Base-by-base conservation (phyloP, 805 yeast species). In the Metschnikowia proteae region DNA sequence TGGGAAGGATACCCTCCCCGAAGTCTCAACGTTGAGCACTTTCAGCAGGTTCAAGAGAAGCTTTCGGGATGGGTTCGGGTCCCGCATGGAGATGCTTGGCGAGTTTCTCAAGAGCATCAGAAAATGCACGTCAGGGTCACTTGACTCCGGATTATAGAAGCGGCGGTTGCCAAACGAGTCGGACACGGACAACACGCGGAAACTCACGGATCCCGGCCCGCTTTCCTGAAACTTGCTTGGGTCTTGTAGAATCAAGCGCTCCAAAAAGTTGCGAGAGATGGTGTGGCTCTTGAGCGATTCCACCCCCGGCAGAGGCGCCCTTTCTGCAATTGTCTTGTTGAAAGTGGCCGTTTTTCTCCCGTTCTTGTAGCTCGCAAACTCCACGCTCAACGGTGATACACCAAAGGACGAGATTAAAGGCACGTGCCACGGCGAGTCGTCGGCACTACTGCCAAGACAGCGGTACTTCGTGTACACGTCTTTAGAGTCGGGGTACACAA, bases 331-430 rank as follows among this genome's bases (percentile, higher is more conserved):
- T 0, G 65, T 59, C 4, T 60, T 47, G 38, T 66, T 61, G 50
- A 69, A 61, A 1, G 56, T 50, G 28, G 56, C 56, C 31, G 60
- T 38, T 3, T 39, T 41, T 23, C 55, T 54, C 3, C 70, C 74
- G 47, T 66, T 61, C 13, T 66, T 45, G 22, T 50, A 60, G 2
- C 66, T 50, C 5, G 58, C 59, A 8, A 72, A 54, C 43, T 62
- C 60, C 7, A 66, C 58, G 9, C 52, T 57, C 9, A 67, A 48
- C 0, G 99, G 98, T 0, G 92, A 84, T 1, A 89, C 86, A 46
- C 98, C 97, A 17, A 71, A 66, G 1, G 84, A 78, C 1, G 76
- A 70, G 30, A 92, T 73, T 23, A 72, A 61, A 0, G 78, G 78
- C n/a, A 71, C 60, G 13, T 58, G 56, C 43, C 74, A 53, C 17